These are phyloP conservation scores for Chamaecyparis obtusa DNA, from an alignment of 75 land plant genomes.

Conservation along the genomic window DNA sequence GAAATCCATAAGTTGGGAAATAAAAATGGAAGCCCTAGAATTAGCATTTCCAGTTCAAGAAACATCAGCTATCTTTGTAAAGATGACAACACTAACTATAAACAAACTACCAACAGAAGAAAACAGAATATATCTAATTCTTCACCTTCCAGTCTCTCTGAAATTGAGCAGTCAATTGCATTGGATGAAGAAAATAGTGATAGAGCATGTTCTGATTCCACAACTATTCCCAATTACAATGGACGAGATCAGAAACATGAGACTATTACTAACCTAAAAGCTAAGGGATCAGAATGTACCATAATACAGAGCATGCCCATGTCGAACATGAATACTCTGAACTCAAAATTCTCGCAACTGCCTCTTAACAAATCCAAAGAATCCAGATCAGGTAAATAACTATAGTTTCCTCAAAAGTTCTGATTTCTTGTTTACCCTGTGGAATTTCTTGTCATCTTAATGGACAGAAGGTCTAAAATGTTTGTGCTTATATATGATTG, in stretches of 20 bases:
- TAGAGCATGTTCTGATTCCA: neutral
- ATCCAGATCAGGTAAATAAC: constrained; percentile 2
- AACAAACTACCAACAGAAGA: neutral
- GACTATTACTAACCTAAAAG: neutral
- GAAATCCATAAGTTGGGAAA: neutral
- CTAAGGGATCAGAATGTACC: neutral
- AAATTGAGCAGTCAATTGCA: constrained; percentile 3
- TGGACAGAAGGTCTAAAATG: neutral
- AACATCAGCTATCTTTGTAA: neutral
- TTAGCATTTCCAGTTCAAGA: neutral
- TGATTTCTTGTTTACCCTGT: neutral
- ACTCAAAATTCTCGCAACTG: neutral
- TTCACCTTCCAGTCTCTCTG: neutral
- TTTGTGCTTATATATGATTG: neutral
- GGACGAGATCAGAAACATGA: neutral
- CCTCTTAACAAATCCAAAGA: neutral
- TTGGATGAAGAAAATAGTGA: neutral
- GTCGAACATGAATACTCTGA: neutral
- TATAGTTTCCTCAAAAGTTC: neutral
- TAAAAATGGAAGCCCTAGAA: neutral
- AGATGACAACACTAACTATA: neutral
- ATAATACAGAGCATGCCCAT: neutral
- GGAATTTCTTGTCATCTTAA: neutral
- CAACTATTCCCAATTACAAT: neutral
- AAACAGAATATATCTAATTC: neutral